Percentiles rank a stretch among this genome's conserved stretches.
Conservation (phyloP, 306 rosid species). For the Prinsepia uniflora region DNA sequence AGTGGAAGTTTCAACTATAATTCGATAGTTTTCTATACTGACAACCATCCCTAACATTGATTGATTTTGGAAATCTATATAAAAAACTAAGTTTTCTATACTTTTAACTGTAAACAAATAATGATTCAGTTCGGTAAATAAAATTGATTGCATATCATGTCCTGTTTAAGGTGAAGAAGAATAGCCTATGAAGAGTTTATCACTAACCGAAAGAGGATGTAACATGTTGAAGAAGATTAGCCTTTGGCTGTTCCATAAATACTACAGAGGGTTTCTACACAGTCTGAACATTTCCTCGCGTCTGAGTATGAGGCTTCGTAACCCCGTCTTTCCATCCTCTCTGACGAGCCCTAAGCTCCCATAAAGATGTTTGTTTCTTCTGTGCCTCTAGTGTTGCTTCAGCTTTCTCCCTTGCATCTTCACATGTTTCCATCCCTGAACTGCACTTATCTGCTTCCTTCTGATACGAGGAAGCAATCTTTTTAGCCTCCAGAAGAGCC, state of each 20-base stretch:
- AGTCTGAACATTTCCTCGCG: conserved; percentile 61
- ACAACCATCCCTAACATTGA: too few relatives aligned
- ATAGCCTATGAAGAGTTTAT: conserved; percentile 19
- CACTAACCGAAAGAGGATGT: conserved; percentile 20
- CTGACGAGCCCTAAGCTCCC: conserved; percentile 96
- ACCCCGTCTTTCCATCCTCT: conserved; percentile 94
- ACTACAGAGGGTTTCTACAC: conserved; percentile 32
- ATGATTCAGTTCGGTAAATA: conserved; percentile 8
- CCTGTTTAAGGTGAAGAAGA: conserved; percentile 10
- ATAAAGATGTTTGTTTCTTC: conserved; percentile 62
- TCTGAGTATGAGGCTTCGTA: conserved; percentile 49
- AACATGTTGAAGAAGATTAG: conserved; percentile 21
- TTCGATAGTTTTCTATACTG: too few relatives aligned
- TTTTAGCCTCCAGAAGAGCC: conserved; percentile 96
- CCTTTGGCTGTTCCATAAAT: conserved; percentile 26
- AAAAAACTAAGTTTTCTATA: conserved; percentile 31
- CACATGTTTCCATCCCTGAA: conserved; percentile 98
- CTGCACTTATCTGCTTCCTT: conserved; percentile 99
- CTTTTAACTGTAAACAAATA: conserved; percentile 34
- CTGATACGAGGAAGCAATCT: conserved; percentile 90
- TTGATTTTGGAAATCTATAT: conserved; percentile 10
- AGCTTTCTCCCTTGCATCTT: conserved; percentile 91
- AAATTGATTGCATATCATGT: conserved; percentile 12
- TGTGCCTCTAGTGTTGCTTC: conserved; percentile 62
- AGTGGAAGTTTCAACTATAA: conserved; percentile 21